Evolutionary conservation across 2,329 filamentous ascomycete genomes (phyloP).

Genomic region (Hypoxylon rubiginosum): DNA sequence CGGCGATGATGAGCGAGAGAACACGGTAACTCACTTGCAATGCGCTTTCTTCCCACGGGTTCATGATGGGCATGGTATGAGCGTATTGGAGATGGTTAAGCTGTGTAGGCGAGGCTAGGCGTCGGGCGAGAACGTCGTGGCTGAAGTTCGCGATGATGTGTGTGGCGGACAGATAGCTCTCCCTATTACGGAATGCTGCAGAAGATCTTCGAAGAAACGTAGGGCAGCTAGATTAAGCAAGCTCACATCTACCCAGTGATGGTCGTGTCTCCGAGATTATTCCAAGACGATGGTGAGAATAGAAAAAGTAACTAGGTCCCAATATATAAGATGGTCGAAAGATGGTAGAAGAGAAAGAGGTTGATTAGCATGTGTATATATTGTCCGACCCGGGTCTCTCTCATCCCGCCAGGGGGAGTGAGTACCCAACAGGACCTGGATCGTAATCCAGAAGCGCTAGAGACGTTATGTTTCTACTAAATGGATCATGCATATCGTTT

Average conservation of each 20-base stretch:
- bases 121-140: neutral
- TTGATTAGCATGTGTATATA: conserved; percentile 5
- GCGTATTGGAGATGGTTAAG: neutral
- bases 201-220: conserved; percentile 2
- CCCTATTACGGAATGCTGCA: neutral
- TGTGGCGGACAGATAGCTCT: conserved; percentile 1
- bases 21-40: conserved; percentile 49
- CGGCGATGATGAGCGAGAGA: neutral
- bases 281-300: neutral
- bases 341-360: neutral
- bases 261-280: neutral
- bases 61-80: conserved; percentile 46
- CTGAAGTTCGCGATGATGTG: conserved; percentile 1
- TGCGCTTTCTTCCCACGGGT: conserved; percentile 51
- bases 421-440: conserved; percentile 6
- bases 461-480: conserved; percentile 23
- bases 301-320: no score
- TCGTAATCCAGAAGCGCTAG: conserved; percentile 21
- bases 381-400: conserved; percentile 25
- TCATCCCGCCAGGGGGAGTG: neutral
- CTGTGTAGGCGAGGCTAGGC: neutral
- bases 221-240: neutral
- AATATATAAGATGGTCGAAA: neutral
- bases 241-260: neutral
- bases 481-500: conserved; percentile 19